Conservation (phyloP, 225 moss, liverwort and hornwort species). For the Bryum argenteum region DNA sequence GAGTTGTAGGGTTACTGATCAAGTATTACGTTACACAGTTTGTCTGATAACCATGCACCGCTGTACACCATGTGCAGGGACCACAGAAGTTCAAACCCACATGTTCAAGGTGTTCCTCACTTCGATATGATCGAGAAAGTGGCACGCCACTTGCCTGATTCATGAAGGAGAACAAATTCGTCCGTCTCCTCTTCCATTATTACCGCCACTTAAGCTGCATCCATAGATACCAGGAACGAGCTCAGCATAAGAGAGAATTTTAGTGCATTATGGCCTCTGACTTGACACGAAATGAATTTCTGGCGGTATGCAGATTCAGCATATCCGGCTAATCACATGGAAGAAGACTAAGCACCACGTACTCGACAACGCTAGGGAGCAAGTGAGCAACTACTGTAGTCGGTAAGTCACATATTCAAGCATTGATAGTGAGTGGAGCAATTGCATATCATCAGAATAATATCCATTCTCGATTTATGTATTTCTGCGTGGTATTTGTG, state of each 20-base stretch:
- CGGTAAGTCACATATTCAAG: conserved; percentile 9
- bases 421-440: background rate
- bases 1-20: background rate
- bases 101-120: conserved; percentile 10
- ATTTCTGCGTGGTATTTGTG: conserved; percentile 8
- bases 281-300: background rate
- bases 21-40: background rate
- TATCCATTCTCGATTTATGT: background rate
- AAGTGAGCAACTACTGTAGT: conserved; percentile 11
- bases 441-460: background rate
- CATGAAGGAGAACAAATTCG: background rate
- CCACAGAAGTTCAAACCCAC: conserved; percentile 11
- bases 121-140: conserved; percentile 7
- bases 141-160: conserved; percentile 3
- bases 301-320: conserved; percentile 8
- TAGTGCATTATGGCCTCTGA: no score
- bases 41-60: conserved; percentile 8
- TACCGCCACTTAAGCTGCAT: background rate
- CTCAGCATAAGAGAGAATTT: background rate
- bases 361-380: background rate
- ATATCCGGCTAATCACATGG: conserved; percentile 31
- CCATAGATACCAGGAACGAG: background rate
- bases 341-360: background rate
- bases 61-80: conserved; percentile 20
- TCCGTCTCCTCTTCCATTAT: conserved; percentile 12